Evolutionary conservation across 257 asterid species (phyloP).

Genomic region (Ballota nigra): DNA sequence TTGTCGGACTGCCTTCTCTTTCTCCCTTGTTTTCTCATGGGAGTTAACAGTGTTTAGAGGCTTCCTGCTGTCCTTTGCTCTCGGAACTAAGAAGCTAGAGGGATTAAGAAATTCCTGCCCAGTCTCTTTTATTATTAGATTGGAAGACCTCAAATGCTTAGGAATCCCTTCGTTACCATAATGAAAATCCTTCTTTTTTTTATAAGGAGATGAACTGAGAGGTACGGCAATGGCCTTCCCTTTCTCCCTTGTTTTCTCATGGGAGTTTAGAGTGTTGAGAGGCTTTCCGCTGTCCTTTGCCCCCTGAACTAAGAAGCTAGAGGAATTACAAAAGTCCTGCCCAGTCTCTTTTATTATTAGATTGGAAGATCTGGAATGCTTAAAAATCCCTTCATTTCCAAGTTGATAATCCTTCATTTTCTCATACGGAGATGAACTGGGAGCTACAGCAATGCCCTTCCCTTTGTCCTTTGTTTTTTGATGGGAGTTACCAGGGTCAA

Average conservation of each 20-base stretch:
- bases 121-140: too few relatives aligned
- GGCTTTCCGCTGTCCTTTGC: slow-evolving; percentile 39
- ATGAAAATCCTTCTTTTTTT: too few relatives aligned
- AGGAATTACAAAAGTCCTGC: slow-evolving; percentile 21
- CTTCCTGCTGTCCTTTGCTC: too few relatives aligned
- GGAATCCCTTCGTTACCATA: too few relatives aligned
- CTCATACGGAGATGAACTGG: slow-evolving; percentile 20
- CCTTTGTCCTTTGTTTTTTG: slow-evolving; percentile 33
- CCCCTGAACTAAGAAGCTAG: slow-evolving; percentile 29
- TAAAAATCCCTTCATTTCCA: slow-evolving; percentile 21
- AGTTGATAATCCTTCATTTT: slow-evolving; percentile 16
- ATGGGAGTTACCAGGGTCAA: slow-evolving; percentile 19
- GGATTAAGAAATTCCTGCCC: too few relatives aligned
- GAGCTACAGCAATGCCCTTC: slow-evolving; percentile 31
- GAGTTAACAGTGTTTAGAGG: too few relatives aligned
- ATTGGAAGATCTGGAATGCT: slow-evolving; percentile 24
- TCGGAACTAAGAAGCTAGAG: too few relatives aligned
- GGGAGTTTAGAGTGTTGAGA: slow-evolving; percentile 23
- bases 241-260: slow-evolving; percentile 11
- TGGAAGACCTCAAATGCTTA: too few relatives aligned
- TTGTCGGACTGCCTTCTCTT: neutral
- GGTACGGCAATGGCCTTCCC: too few relatives aligned
- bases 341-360: slow-evolving; percentile 12
- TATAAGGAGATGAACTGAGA: too few relatives aligned
- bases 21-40: too few relatives aligned